A percentile compares a stretch with the other conserved stretches of the same genome.
Conservation (phyloP, 495 filamentous ascomycete genomes). For the Sordaria brevicollis region DNA sequence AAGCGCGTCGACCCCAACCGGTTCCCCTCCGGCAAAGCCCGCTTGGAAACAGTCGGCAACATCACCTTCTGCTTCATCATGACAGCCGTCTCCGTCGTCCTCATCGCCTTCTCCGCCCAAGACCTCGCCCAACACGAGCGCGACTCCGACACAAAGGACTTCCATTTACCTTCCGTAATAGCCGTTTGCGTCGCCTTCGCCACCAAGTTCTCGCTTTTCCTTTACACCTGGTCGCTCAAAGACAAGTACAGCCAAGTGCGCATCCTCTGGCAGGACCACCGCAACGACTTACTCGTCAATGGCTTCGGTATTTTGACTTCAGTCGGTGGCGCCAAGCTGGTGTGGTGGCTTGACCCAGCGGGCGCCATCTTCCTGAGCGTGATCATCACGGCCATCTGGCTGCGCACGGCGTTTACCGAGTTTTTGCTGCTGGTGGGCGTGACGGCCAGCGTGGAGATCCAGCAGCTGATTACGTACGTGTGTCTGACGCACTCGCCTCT, state of each 20-base stretch:
- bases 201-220: constrained; percentile 75
- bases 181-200: constrained; percentile 76
- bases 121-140: constrained; percentile 46
- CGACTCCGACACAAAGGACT: constrained; percentile 39
- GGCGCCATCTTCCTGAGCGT: constrained; percentile 78
- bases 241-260: constrained; percentile 80
- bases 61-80: constrained; percentile 97
- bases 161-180: constrained; percentile 79
- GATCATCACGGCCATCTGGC: constrained; percentile 70
- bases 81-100: constrained; percentile 79
- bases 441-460: constrained; percentile 70
- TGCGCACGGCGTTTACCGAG: constrained; percentile 75
- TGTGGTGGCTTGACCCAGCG: constrained; percentile 93
- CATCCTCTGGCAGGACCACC: constrained; percentile 88
- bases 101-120: constrained; percentile 75
- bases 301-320: constrained; percentile 85
- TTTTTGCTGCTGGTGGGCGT: constrained; percentile 87
- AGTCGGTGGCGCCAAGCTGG: constrained; percentile 73
- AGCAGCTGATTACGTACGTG: constrained; percentile 94
- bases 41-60: constrained; percentile 92
- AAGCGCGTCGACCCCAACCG: constrained; percentile 77
- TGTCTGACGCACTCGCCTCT: constrained; percentile 80
- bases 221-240: constrained; percentile 86
- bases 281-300: constrained; percentile 83
- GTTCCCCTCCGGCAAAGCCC: constrained; percentile 89